A percentile compares a stretch with the other conserved stretches of the same genome.
These are phyloP conservation scores for Phaeotremella fagi DNA, from an alignment of 768 basidiomycete genomes.

Conservation along the genomic window DNA sequence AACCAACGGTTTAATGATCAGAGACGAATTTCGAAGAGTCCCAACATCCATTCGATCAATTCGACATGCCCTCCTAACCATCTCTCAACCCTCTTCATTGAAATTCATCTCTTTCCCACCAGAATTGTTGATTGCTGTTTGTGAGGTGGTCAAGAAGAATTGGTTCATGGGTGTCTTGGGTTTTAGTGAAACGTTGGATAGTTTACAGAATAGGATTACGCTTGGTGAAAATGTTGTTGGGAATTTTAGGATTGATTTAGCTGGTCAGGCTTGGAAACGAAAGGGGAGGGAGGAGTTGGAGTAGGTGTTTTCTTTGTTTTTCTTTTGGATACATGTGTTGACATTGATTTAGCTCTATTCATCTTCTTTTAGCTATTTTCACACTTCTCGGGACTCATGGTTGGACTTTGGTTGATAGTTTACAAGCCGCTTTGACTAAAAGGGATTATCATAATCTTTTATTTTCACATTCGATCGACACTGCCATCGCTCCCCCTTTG, in stretches of 20 bases:
- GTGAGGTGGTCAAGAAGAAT: conserved; percentile 13
- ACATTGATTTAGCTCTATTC: conserved; percentile 20
- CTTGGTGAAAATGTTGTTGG: conserved; percentile 3
- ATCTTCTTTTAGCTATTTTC: conserved; percentile 29
- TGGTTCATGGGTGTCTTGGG: conserved; percentile 18
- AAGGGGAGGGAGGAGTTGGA: conserved; percentile 35
- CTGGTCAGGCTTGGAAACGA: conserved; percentile 32
- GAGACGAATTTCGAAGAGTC: conserved; percentile 32
- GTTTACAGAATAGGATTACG: not conserved
- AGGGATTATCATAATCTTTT: conserved; percentile 36
- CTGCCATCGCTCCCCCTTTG: conserved; percentile 14
- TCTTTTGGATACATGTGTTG: not conserved
- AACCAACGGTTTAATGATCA: conserved; percentile 17
- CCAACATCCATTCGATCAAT: conserved; percentile 1
- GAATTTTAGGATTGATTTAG: conserved; percentile 28
- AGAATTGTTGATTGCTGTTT: conserved; percentile 13
- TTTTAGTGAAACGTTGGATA: conserved; percentile 12
- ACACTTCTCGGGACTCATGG: conserved; percentile 29
- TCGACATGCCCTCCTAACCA: conserved; percentile 25
- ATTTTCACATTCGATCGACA: conserved; percentile 23
- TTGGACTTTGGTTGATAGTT: conserved; percentile 21
- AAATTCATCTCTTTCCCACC: conserved; percentile 31
- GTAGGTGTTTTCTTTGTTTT: conserved; percentile 13
- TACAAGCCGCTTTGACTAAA: conserved; percentile 31
- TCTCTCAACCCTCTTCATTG: conserved; percentile 8